Evolutionary conservation across 495 filamentous ascomycete species (phyloP).

Genomic region (Aspergillus steynii): DNA sequence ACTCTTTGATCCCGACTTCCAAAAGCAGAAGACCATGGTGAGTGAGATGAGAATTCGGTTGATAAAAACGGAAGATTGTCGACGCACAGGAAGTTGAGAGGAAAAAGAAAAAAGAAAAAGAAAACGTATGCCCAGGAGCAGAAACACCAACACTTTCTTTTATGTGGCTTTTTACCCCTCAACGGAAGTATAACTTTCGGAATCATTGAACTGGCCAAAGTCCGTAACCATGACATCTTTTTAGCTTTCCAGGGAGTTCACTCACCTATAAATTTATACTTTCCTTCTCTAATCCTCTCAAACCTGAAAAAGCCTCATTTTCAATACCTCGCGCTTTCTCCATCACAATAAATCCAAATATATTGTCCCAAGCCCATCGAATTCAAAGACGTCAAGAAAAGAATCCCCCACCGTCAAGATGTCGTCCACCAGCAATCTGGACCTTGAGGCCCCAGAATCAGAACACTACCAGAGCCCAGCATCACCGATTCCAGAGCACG

Average conservation of each 20-base stretch:
- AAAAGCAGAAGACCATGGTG: background rate
- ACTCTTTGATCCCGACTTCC: background rate
- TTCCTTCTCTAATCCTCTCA: background rate
- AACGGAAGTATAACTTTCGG: background rate
- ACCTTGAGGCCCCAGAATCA: no score
- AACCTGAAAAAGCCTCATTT: no score
- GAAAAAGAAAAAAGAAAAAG: constrained; percentile 2
- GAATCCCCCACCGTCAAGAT: no score
- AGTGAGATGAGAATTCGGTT: background rate
- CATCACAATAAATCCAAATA: no score
- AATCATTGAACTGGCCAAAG: background rate
- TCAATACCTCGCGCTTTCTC: no score
- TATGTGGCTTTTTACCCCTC: no score
- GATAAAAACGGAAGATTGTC: background rate
- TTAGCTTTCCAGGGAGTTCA: background rate
- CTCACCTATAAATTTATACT: background rate
- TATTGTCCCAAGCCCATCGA: no score
- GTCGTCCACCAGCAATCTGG: no score
- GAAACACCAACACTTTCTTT: no score
- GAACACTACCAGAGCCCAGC: no score
- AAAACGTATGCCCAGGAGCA: background rate
- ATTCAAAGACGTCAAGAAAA: no score
- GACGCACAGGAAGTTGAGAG: background rate
- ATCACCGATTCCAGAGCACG: no score
- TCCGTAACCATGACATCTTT: background rate